These are phyloP conservation scores for Fusarium xyrophilum DNA, from an alignment of 2,329 filamentous ascomycete genomes.

Conservation along the genomic window DNA sequence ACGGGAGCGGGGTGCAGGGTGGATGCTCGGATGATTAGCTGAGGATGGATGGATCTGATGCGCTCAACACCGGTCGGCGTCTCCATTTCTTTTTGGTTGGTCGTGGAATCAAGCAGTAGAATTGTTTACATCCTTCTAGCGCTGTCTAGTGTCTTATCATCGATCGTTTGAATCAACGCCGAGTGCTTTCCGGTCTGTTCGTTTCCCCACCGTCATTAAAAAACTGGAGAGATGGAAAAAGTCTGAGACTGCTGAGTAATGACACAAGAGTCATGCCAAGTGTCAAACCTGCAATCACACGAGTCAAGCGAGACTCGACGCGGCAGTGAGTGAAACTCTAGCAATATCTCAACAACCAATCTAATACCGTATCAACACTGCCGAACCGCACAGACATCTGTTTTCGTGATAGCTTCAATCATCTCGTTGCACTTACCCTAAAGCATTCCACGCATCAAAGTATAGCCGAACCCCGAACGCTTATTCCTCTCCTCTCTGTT, in stretches of 20 bases:
- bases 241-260: not conserved
- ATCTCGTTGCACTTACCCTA: not conserved
- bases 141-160: not conserved
- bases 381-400: not conserved
- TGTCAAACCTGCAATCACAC: not conserved
- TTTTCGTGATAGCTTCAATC: not conserved
- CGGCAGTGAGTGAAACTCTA: not conserved
- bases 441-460: not conserved
- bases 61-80: conserved; percentile 11
- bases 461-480: not conserved
- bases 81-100: conserved; percentile 19
- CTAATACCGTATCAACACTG: not conserved
- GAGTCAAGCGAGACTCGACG: not conserved
- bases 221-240: not conserved
- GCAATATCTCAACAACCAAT: not conserved
- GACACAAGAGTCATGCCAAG: not conserved
- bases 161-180: conserved; percentile 6
- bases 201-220: not conserved
- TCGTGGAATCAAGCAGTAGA: not conserved
- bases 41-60: not conserved
- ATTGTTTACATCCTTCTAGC: conserved; percentile 21
- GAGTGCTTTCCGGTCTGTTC: not conserved
- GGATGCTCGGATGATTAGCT: conserved; percentile 10
- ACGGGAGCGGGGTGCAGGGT: not conserved
- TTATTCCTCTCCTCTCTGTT: not conserved